Percentiles rank a stretch among this genome's conserved stretches.
Conservation (phyloP, 1,284 basidiomycete genomes). For the Mycosarcoma mackinlayi region DNA sequence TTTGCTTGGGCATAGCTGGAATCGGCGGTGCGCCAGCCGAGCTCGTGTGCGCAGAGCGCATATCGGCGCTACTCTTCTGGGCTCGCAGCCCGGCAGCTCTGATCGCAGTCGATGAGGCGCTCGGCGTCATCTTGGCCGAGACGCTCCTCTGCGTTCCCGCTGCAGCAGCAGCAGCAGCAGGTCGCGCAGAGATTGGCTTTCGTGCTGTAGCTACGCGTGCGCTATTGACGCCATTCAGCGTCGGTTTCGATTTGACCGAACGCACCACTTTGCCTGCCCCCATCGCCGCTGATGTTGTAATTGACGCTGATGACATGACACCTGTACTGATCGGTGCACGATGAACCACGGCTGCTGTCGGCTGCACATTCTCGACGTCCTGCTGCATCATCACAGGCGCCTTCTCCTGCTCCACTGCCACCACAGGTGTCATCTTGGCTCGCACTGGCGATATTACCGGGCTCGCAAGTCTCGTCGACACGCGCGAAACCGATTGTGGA, state of each 20-base stretch:
- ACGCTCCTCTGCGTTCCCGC: constrained; percentile 6
- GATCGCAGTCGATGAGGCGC: neutral
- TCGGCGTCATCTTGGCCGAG: constrained; percentile 16
- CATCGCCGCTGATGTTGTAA: too few relatives aligned
- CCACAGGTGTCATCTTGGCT: neutral
- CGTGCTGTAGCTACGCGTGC: constrained; percentile 5
- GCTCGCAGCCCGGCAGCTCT: constrained; percentile 7
- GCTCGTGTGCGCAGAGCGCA: too few relatives aligned
- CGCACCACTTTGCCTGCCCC: constrained; percentile 7
- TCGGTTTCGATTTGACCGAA: constrained; percentile 9
- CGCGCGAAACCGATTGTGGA: constrained; percentile 12
- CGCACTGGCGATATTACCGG: neutral
- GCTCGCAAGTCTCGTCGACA: neutral
- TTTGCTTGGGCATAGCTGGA: neutral
- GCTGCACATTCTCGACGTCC: constrained; percentile 9
- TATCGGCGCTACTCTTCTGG: constrained; percentile 24
- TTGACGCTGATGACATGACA: neutral
- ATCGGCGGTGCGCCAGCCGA: neutral
- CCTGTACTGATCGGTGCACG: constrained; percentile 12
- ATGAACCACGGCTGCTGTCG: constrained; percentile 16
- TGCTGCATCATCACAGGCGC: neutral
- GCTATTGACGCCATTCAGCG: neutral
- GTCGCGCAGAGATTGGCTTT: constrained; percentile 3
- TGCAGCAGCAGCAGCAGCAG: neutral
- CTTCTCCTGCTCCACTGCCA: neutral